These are phyloP conservation scores for Cystofilobasidium macerans DNA, from an alignment of 768 basidiomycete genomes.

Conservation along the genomic window DNA sequence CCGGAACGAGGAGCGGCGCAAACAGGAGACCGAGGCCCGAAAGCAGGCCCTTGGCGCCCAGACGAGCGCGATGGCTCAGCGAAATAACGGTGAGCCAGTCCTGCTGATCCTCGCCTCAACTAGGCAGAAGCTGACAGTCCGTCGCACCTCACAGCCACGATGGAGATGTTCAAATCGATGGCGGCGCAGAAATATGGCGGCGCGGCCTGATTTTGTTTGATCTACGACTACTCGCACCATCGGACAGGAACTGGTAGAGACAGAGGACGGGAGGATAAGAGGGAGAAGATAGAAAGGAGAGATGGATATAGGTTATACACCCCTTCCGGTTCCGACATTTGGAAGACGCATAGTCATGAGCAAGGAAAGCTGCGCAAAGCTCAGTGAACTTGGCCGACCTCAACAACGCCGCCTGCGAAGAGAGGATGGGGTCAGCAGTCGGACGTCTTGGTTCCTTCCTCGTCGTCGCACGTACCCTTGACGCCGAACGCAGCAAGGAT, in stretches of 20 bases:
- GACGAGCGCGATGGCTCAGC: slow-evolving; percentile 6
- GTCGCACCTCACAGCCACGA: not conserved
- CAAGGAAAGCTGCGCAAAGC: not conserved
- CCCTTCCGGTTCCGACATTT: no score
- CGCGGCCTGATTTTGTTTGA: no score
- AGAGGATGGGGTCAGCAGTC: not conserved
- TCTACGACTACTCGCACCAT: no score
- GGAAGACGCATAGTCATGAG: no score
- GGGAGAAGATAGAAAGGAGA: no score
- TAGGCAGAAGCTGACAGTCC: not conserved
- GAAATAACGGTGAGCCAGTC: not conserved
- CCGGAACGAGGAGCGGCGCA: slow-evolving; percentile 9
- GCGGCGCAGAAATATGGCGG: slow-evolving; percentile 9
- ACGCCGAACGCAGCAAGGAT: not conserved
- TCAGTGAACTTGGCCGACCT: not conserved
- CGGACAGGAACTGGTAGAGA: no score
- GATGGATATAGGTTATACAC: no score
- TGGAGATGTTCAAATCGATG: slow-evolving; percentile 14
- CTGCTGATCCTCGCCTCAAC: not conserved
- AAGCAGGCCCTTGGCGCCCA: slow-evolving; percentile 5
- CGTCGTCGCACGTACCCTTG: not conserved
- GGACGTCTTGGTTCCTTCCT: no score
- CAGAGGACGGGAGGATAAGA: no score
- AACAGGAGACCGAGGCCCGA: slow-evolving; percentile 11
- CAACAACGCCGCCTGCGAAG: not conserved